phyloP scores from a whole-genome alignment of 768 basidiomycete genomes.

The Crepidotus variabilis region DNA sequence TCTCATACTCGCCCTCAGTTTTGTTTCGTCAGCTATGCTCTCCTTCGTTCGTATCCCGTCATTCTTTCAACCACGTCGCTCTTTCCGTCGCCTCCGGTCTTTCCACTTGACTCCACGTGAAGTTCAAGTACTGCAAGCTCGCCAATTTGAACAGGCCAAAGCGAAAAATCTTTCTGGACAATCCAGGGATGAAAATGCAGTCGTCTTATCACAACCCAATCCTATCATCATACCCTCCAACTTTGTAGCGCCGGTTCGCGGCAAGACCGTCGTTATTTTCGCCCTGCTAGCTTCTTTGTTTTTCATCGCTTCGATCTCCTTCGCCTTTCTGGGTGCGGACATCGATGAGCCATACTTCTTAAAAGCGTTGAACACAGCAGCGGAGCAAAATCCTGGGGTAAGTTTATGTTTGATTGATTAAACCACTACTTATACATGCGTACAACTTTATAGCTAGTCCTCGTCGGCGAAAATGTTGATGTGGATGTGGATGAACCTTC shows the following conservation, averaged over 20 bases:
- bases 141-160: constrained; percentile 9
- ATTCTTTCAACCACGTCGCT: constrained; percentile 27
- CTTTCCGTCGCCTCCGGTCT: constrained; percentile 38
- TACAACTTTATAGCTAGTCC: constrained; percentile 36
- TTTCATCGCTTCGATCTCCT: constrained; percentile 45
- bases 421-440: neutral
- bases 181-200: neutral
- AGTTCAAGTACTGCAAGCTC: constrained; percentile 11
- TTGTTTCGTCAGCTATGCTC: constrained; percentile 16
- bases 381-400: constrained; percentile 43
- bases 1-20: constrained; percentile 7
- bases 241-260: constrained; percentile 23
- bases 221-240: constrained; percentile 13
- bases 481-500: constrained; percentile 58
- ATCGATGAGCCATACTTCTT: constrained; percentile 39
- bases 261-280: constrained; percentile 28
- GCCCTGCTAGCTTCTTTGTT: constrained; percentile 41
- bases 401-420: constrained; percentile 7
- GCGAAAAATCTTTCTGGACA: neutral
- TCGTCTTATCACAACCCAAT: neutral
- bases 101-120: constrained; percentile 35
- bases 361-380: constrained; percentile 34
- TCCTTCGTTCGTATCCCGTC: constrained; percentile 24
- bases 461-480: constrained; percentile 55
- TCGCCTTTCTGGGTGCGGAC: constrained; percentile 43